Evolutionary conservation across 2,329 filamentous ascomycete genomes (phyloP), one percentile per base, ranked within the genome.

Genomic region (Colletotrichum nymphaeae): DNA sequence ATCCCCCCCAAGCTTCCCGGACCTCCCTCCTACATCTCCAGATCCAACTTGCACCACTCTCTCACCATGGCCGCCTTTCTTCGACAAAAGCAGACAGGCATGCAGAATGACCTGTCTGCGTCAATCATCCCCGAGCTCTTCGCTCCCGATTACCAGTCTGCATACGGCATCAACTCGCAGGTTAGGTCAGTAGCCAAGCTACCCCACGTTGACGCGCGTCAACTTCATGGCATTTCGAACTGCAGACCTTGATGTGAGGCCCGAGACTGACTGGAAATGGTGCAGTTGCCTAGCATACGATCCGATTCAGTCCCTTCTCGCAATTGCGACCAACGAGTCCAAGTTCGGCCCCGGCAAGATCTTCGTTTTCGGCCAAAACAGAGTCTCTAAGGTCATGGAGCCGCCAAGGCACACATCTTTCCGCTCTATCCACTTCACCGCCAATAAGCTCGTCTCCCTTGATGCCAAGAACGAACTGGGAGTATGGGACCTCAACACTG

Each of bases 301-400:
- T 77, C 95, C 97, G 1, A 89, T 98, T 14, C 97, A 99, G 81
- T 98, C 95, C 32, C 91, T 99, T 70, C 88, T 99, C 64, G 97
- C 97, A 55, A 91, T 98, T 75, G 97, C 95, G 73, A 99, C 97
- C 55, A 94, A 92, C 80, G 93, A 97, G 83, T 95, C 93, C 76
- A 92, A 93, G 79, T 97, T 94, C 80, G 95, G 95, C 72, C 90
- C 91, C 42, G 96, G 96, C 28, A 92, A 95, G 81, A 93, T 99
- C 80, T 97, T 97, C 83, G 86, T 99, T 77, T 92, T 97, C 81
- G 97, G 97, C 56, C 93, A 94, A 81, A 90, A 89, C 70, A 91
- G 97, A 73, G 93, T 98, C 65, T 91, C 93, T 76, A 94, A 93
- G 78, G 90, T 92, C 73, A 89, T 98, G 77, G 85, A 89, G 35